Evolutionary conservation across 2,329 filamentous ascomycete genomes (phyloP).

Genomic region (Cladosporium sp.): DNA sequence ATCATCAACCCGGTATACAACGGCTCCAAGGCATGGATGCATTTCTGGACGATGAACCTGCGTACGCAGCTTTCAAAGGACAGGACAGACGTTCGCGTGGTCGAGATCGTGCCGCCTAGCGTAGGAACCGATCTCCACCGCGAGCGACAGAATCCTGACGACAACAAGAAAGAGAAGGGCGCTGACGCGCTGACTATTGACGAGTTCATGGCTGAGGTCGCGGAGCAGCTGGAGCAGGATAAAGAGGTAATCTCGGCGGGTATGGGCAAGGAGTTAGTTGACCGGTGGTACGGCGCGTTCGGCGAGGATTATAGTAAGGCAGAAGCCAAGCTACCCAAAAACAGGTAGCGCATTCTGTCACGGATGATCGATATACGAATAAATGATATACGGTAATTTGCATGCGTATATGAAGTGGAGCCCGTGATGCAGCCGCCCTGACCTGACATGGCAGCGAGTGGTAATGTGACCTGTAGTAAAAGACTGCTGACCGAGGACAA

Average conservation of each 20-base stretch:
- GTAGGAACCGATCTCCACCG: constrained; percentile 58
- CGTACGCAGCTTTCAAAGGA: constrained; percentile 50
- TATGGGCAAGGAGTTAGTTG: constrained; percentile 42
- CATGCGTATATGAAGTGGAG: background rate
- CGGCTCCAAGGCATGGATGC: constrained; percentile 59
- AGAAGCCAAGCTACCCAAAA: constrained; percentile 21
- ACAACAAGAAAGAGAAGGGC: constrained; percentile 61
- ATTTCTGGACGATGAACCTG: constrained; percentile 59
- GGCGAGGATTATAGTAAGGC: constrained; percentile 29
- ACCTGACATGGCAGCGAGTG: background rate
- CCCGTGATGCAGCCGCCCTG: background rate
- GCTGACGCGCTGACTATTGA: constrained; percentile 48
- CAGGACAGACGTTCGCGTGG: constrained; percentile 47
- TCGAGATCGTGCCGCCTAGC: constrained; percentile 58
- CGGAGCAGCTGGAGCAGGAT: constrained; percentile 47
- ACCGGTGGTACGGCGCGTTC: constrained; percentile 45
- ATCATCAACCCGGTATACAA: constrained; percentile 62
- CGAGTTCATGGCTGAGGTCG: constrained; percentile 56
- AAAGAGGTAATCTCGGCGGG: constrained; percentile 54
- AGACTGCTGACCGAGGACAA: background rate
- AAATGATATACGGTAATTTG: constrained; percentile 3
- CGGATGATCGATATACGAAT: background rate
- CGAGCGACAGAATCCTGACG: constrained; percentile 56
- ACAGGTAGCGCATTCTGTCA: background rate
- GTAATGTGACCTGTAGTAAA: background rate